These are phyloP conservation scores for Calonectria fujianensis DNA, from an alignment of 2,329 filamentous ascomycete genomes.

Conservation along the genomic window DNA sequence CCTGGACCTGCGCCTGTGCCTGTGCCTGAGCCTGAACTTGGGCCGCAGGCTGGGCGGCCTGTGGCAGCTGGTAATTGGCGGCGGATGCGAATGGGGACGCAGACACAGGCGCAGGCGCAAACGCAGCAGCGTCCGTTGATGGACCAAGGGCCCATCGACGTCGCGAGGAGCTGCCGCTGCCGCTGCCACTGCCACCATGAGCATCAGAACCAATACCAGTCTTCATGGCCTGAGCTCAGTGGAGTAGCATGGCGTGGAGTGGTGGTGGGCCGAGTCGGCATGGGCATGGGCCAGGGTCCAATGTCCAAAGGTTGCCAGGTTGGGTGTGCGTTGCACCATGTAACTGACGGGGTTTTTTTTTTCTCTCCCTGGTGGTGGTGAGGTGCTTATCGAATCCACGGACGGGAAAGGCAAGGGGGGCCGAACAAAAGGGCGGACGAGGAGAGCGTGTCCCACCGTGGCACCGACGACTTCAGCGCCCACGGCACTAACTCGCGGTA, in stretches of 20 bases:
- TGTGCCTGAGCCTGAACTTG: conserved; percentile 44
- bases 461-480: not conserved
- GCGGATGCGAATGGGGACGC: conserved; percentile 31
- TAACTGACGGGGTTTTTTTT: conserved; percentile 22
- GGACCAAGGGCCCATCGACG: conserved; percentile 49
- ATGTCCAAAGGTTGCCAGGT: conserved; percentile 25
- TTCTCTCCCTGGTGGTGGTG: conserved; percentile 10
- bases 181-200: conserved; percentile 45
- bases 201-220: conserved; percentile 36
- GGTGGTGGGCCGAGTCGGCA: conserved; percentile 50
- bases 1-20: conserved; percentile 43
- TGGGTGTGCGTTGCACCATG: conserved; percentile 13
- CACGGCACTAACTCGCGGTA: not conserved
- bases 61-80: conserved; percentile 53
- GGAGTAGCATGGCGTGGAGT: conserved; percentile 55
- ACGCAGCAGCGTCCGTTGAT: conserved; percentile 16
- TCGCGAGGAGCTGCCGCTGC: conserved; percentile 44
- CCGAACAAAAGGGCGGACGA: conserved; percentile 21
- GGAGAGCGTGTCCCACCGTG: conserved; percentile 9
- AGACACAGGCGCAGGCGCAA: conserved; percentile 27
- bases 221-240: conserved; percentile 54
- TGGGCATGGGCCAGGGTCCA: conserved; percentile 46
- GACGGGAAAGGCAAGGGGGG: conserved; percentile 14
- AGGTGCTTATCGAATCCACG: conserved; percentile 27
- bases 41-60: conserved; percentile 39